Evolutionary conservation across 2,329 filamentous ascomycete genomes (phyloP), one percentile per base, ranked within the genome.

Genomic region (Hypocreales sp.): DNA sequence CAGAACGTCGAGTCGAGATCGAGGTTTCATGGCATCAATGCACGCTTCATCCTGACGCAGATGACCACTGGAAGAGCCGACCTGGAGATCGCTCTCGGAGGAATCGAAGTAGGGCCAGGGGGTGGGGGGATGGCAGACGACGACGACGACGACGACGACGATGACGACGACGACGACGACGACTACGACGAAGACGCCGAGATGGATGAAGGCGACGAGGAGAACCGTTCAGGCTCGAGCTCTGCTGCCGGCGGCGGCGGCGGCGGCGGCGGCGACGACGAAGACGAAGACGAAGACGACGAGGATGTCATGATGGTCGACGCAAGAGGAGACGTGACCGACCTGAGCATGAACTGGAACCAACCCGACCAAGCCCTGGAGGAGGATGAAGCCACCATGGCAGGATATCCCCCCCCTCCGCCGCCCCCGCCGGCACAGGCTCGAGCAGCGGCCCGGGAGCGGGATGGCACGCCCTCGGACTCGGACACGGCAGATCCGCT

Each of bases 331-430:
- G 61, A 61, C 12, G 51, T 50, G 5, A 47, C 47, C 11, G 61
- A 67, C 33, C 47, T 58, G 11, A 56, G 56, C 26, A 55, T 67
- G 32, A 62, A 64, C 37, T 67, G 62, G 60, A 56, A 54, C 24
- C 56, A 58, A 20, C 54, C 56, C 17, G 76, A 80, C 17, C 72
- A 79, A 36, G 72, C 76, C 16, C 58, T 82, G 24, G 80, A 86
- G 45, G 68, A 75, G 29, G 71, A 78, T 36, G 80, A 90, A 49
- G 78, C 80, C 17, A 82, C 82, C 11, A 64, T 82, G 43, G 78
- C 78, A 29, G 79, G 78, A 13, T 82, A 86, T 24, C 65, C 68
- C 4, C 69, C 74, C 5, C 65, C 68, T 1, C 69, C 67, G 6
- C 68, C 72, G 1, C 77, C 77, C 6, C 73, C 73, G 15, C 69